These are phyloP conservation scores for Phycomyces nitens DNA, from an alignment of 192 early-diverging fungal species.

Conservation along the genomic window DNA sequence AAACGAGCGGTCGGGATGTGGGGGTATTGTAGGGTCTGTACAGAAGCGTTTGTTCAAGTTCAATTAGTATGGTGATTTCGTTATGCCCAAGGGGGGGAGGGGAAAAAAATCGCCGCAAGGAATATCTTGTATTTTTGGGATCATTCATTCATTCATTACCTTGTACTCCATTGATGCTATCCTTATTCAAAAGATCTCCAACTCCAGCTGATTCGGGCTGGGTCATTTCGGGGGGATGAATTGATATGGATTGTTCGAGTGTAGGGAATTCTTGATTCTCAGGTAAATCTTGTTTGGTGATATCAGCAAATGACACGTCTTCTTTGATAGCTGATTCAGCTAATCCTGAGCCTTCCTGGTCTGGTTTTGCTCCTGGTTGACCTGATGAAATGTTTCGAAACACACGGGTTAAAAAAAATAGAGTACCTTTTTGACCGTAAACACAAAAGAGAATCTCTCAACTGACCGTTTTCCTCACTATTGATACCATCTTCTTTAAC, in stretches of 20 bases:
- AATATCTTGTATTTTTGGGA: background rate
- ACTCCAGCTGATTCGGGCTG: constrained; percentile 15
- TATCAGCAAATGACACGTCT: constrained; percentile 22
- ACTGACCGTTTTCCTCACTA: background rate
- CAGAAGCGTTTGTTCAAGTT: background rate
- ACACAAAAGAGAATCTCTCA: too few species aligned
- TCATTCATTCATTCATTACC: background rate
- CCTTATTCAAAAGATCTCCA: constrained; percentile 15
- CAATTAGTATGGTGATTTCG: background rate
- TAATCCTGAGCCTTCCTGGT: background rate
- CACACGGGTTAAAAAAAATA: too few species aligned
- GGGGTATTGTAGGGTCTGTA: constrained; percentile 13
- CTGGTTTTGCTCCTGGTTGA: background rate
- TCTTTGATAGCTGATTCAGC: constrained; percentile 3
- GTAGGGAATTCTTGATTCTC: constrained; percentile 24
- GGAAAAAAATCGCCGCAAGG: too few species aligned
- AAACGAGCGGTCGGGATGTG: constrained; percentile 28
- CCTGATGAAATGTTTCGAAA: background rate
- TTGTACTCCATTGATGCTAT: background rate
- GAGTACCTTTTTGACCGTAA: too few species aligned
- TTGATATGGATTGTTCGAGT: constrained; percentile 8
- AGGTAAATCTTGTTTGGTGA: constrained; percentile 16
- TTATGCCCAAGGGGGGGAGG: too few species aligned
- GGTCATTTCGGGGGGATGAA: background rate
- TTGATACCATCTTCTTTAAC: constrained; percentile 5